Evolutionary conservation across 371 early-diverging fungal species (phyloP).

Genomic region (Smittium culicis): DNA sequence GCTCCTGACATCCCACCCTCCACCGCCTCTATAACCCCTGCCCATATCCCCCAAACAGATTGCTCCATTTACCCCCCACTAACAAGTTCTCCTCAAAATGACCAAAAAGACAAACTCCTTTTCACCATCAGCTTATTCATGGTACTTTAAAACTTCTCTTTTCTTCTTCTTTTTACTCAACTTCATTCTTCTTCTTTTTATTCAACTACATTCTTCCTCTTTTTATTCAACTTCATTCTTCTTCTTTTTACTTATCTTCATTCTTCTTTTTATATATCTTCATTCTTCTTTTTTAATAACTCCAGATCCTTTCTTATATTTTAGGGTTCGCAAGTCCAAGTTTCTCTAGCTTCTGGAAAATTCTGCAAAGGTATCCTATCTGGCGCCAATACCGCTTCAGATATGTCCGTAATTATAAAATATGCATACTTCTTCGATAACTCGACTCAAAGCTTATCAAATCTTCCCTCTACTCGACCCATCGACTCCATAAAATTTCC

Average conservation of each 20-base stretch:
- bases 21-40: neutral
- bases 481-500: constrained; percentile 37
- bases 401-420: neutral
- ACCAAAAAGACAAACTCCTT: neutral
- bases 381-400: neutral
- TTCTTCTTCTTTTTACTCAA: neutral
- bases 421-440: constrained; percentile 15
- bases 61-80: neutral
- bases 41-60: neutral
- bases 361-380: neutral
- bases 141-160: too few species aligned
- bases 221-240: neutral
- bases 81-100: neutral
- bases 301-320: too few species aligned
- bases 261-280: neutral
- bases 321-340: neutral
- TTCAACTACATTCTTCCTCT: neutral
- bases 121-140: neutral
- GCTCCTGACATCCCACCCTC: neutral
- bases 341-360: neutral
- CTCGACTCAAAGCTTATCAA: neutral
- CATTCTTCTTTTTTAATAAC: neutral
- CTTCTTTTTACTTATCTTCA: neutral
- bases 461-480: neutral
- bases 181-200: neutral